phyloP scores from a whole-genome alignment of 192 early-diverging fungal genomes.

The Coemansia sp. region DNA sequence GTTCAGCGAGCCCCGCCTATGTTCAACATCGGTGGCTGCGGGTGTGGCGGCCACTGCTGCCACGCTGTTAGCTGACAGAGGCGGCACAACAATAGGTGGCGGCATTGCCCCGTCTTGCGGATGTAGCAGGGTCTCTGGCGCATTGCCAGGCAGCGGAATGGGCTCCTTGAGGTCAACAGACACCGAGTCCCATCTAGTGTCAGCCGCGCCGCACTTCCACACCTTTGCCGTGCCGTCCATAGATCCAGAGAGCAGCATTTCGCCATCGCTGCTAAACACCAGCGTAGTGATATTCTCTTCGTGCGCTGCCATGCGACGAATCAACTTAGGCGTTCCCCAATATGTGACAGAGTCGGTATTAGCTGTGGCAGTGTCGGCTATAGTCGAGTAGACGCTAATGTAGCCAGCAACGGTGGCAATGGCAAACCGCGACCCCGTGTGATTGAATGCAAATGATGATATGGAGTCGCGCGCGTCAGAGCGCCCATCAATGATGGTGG shows the following conservation, averaged over 20 bases:
- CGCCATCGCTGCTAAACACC: slow-evolving; percentile 69
- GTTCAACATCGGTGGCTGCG: neutral
- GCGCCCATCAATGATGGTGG: slow-evolving; percentile 59
- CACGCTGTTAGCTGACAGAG: neutral
- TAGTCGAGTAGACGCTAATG: slow-evolving; percentile 74
- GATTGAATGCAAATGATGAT: slow-evolving; percentile 71
- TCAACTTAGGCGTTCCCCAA: slow-evolving; percentile 53
- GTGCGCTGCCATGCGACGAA: slow-evolving; percentile 71
- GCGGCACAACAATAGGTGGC: neutral
- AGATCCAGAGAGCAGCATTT: slow-evolving; percentile 70
- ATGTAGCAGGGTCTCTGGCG: slow-evolving; percentile 14
- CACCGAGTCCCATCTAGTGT: slow-evolving; percentile 62
- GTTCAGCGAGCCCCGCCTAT: slow-evolving; percentile 3
- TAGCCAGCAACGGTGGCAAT: slow-evolving; percentile 77
- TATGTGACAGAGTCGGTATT: neutral
- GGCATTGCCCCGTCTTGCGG: slow-evolving; percentile 9
- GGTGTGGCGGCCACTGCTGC: neutral
- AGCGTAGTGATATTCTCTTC: slow-evolving; percentile 73
- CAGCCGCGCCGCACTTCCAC: slow-evolving; percentile 62
- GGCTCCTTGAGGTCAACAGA: slow-evolving; percentile 48
- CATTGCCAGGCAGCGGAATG: slow-evolving; percentile 12
- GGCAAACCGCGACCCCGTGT: slow-evolving; percentile 76
- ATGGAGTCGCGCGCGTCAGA: slow-evolving; percentile 57
- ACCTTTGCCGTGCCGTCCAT: slow-evolving; percentile 79
- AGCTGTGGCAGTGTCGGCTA: slow-evolving; percentile 40